A percentile compares a stretch with the other conserved stretches of the same genome.
These are phyloP conservation scores for Rhodomyrtus psidioides DNA, from an alignment of 441 rosid species.

Conservation along the genomic window DNA sequence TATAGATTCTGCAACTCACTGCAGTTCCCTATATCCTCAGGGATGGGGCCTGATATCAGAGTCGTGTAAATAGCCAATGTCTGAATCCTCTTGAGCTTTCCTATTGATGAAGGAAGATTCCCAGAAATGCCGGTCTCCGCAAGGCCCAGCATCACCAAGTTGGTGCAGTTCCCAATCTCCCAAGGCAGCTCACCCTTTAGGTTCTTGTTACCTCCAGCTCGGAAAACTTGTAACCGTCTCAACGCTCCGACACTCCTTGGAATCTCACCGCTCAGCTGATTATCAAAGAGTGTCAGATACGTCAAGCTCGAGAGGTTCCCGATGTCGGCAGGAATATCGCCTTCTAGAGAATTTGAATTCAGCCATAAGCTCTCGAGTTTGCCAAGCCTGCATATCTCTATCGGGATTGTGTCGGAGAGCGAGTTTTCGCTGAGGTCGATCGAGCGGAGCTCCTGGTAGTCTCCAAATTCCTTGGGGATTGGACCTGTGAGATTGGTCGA, in stretches of 20 bases:
- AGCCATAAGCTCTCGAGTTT: conserved; percentile 8
- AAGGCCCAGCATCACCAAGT: conserved; percentile 14
- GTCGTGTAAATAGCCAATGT: conserved; percentile 14
- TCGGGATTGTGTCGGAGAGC: conserved; percentile 8
- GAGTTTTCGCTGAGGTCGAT: conserved; percentile 6
- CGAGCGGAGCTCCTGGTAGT: neutral
- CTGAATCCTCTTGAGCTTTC: conserved; percentile 8
- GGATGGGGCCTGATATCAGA: conserved; percentile 8
- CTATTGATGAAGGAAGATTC: conserved; percentile 10
- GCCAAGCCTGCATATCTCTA: conserved; percentile 3
- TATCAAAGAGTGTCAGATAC: conserved; percentile 1
- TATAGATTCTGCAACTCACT: conserved; percentile 12
- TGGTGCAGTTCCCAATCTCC: conserved; percentile 20
- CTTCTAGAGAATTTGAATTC: conserved; percentile 10
- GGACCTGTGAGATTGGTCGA: conserved; percentile 11
- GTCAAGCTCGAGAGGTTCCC: conserved; percentile 14
- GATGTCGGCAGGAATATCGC: conserved; percentile 4
- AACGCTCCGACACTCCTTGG: conserved; percentile 2
- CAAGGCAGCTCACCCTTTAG: conserved; percentile 9
- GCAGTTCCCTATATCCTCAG: conserved; percentile 13
- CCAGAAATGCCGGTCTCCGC: conserved; percentile 18
- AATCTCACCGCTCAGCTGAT: conserved; percentile 6
- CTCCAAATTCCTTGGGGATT: conserved; percentile 8
- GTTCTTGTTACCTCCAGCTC: conserved; percentile 18
- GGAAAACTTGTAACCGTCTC: conserved; percentile 11